phyloP scores from a whole-genome alignment of 2,329 filamentous ascomycete species.

The Dothistroma pini region DNA sequence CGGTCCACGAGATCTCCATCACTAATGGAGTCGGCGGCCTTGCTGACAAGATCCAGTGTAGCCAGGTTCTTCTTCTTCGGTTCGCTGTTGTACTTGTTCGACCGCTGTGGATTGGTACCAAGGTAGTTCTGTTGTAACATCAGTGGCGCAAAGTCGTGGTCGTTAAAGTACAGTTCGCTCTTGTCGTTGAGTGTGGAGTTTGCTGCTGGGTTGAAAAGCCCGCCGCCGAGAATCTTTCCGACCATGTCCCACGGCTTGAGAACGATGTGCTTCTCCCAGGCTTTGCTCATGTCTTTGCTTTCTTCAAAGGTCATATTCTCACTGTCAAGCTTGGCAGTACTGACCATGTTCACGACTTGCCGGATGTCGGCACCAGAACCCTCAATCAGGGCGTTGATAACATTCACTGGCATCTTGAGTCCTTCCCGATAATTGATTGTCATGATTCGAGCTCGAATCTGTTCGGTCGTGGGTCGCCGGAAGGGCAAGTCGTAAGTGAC shows the following conservation, averaged over 20 bases:
- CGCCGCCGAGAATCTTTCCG: constrained; percentile 82
- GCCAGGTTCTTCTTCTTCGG: constrained; percentile 69
- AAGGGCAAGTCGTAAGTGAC: constrained; percentile 83
- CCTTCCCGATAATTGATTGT: constrained; percentile 93
- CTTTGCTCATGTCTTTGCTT: constrained; percentile 90
- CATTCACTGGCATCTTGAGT: constrained; percentile 74
- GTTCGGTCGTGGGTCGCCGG: constrained; percentile 81
- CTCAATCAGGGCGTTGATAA: constrained; percentile 91
- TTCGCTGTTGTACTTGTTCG: constrained; percentile 56
- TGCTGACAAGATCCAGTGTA: constrained; percentile 77
- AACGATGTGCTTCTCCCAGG: constrained; percentile 97
- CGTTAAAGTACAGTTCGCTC: constrained; percentile 98
- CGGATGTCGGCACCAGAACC: constrained; percentile 94
- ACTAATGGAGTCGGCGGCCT: constrained; percentile 92
- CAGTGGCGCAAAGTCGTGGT: constrained; percentile 93
- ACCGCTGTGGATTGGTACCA: constrained; percentile 68
- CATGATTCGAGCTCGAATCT: constrained; percentile 87
- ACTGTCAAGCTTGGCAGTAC: constrained; percentile 86
- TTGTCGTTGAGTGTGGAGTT: constrained; percentile 93
- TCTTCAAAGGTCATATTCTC: constrained; percentile 75
- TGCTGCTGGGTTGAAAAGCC: constrained; percentile 78
- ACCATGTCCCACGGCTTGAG: constrained; percentile 99
- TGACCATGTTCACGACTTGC: constrained; percentile 98
- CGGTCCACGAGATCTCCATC: constrained; percentile 93
- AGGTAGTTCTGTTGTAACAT: constrained; percentile 99